These are phyloP conservation scores for Cryptomeria japonica DNA, from an alignment of 75 land plant species.

Conservation along the genomic window DNA sequence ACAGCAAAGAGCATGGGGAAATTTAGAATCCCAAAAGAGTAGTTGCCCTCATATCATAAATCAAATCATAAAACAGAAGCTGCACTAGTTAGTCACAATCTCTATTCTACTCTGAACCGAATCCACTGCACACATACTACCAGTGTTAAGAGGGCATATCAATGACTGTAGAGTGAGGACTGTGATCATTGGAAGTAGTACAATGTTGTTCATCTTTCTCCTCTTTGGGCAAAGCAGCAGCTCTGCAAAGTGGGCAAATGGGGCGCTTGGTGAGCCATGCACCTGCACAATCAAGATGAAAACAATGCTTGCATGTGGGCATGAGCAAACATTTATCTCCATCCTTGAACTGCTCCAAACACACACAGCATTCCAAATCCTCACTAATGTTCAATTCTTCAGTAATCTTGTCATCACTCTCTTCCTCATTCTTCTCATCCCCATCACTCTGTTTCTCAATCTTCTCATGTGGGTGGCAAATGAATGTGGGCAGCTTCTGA, in stretches of 20 bases:
- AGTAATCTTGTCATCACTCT: not conserved
- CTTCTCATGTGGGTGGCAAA: not conserved
- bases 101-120: too few relatives aligned
- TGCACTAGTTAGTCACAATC: too few relatives aligned
- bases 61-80: too few relatives aligned
- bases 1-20: too few relatives aligned
- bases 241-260: constrained; percentile 51
- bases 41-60: too few relatives aligned
- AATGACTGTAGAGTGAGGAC: too few relatives aligned
- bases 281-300: constrained; percentile 49
- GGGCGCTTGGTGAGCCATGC: constrained; percentile 46
- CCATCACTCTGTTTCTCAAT: not conserved
- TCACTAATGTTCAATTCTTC: not conserved
- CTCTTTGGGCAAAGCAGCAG: not conserved
- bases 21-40: too few relatives aligned
- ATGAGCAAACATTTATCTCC: constrained; percentile 32
- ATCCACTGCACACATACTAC: too few relatives aligned
- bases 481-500: not conserved
- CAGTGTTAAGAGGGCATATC: too few relatives aligned
- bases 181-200: too few relatives aligned
- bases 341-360: constrained; percentile 35
- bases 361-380: constrained; percentile 49
- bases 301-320: constrained; percentile 56
- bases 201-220: not conserved
- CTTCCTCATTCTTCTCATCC: not conserved